Evolutionary conservation across 2,329 filamentous ascomycete genomes (phyloP), one percentile per base, ranked within the genome.

Genomic region (Aspergillus sp.): DNA sequence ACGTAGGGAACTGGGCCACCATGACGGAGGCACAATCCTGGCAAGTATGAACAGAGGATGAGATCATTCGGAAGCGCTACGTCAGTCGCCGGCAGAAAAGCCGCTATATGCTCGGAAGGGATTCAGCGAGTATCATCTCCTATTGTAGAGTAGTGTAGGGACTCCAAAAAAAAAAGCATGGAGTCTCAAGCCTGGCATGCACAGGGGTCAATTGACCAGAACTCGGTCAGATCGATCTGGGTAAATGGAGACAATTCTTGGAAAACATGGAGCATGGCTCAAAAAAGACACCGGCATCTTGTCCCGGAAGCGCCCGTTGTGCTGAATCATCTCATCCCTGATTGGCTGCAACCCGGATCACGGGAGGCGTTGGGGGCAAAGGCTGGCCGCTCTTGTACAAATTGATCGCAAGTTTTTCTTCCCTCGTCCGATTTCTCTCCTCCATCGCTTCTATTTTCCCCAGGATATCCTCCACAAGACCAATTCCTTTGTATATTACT

Each of bases 241-340:
- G 32, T 36, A 36, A 56, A 36, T 48, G 21, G 38, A 48, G 23
- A 55, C 41, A 13, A 44, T 44, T 36, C 39, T 42, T n/a, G 53
- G 23, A 38, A 32, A 57, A 27, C 44, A 38, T 13, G 30, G n/a
- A 8, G 25, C n/a, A 57, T 59, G 44, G 47, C 59, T 49, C 41
- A 59, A 57, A 53, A 57, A 53, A 54, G 30, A 61, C 61, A 58
- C 61, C 60, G 61, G 51, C 32, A 54, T 53, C 23, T 55, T 25
- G 57, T 68, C 66, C 74, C 75, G 75, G 68, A 68, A 69, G 68
- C 67, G 73, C 72, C 74, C 74, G 73, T 69, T 57, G 39, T 25
- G 65, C 62, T 73, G 68, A 75, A 76, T 74, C 72, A 75, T 69
- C 70, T 32, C 3, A 3, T 0, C 59, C n/a, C 58, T 77, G 72